phyloP scores from a whole-genome alignment of 2,329 filamentous ascomycete species.

The Microsporum audouinii region DNA sequence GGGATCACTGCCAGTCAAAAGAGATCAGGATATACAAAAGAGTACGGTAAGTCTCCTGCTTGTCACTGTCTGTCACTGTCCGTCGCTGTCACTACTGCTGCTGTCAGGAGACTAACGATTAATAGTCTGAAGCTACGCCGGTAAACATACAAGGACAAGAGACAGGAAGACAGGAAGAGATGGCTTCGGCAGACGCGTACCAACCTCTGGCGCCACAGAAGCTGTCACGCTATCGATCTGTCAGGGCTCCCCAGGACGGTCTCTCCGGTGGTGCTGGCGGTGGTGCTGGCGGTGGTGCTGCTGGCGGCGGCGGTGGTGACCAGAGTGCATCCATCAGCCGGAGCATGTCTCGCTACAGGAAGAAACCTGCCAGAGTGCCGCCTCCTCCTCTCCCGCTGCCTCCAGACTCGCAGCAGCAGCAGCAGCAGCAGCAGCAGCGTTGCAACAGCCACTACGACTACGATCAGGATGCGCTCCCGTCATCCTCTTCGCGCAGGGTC shows the following conservation, averaged over 20 bases:
- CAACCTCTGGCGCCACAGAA: slow-evolving; percentile 27
- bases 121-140: background rate
- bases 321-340: slow-evolving; percentile 21
- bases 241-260: slow-evolving; percentile 21
- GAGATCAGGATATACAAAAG: too few relatives aligned
- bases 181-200: slow-evolving; percentile 5
- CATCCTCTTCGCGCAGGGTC: background rate
- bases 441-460: background rate
- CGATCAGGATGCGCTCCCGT: background rate
- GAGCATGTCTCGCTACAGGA: slow-evolving; percentile 32
- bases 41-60: too few relatives aligned
- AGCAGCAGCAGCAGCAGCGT: too few relatives aligned
- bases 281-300: background rate
- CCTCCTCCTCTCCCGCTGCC: slow-evolving; percentile 6
- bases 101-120: too few relatives aligned
- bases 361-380: slow-evolving; percentile 13
- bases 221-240: slow-evolving; percentile 49
- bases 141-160: background rate
- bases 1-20: too few relatives aligned
- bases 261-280: background rate
- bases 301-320: background rate
- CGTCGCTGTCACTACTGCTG: too few relatives aligned
- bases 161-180: background rate
- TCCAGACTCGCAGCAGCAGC: background rate
- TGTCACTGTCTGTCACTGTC: too few relatives aligned